Percentiles rank a stretch among this genome's conserved stretches.
Evolutionary conservation across 2,329 filamentous ascomycete genomes (phyloP).

Genomic region (Curvularia lunata): DNA sequence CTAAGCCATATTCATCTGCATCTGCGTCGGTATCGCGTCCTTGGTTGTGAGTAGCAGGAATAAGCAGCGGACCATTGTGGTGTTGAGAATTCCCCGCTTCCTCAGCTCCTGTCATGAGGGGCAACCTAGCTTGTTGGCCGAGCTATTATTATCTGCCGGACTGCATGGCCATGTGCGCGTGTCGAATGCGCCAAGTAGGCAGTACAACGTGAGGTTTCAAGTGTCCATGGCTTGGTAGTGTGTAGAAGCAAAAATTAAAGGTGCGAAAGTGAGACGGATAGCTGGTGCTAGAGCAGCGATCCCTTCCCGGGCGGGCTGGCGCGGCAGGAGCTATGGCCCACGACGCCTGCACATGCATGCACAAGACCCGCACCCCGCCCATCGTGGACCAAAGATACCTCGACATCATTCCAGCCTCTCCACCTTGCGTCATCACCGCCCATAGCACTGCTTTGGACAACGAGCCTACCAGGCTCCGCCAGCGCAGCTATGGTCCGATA

Average conservation of each 20-base stretch:
- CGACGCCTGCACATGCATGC: conserved; percentile 16
- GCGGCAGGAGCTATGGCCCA: conserved; percentile 27
- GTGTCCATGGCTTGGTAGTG: background rate
- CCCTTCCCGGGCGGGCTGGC: conserved; percentile 1
- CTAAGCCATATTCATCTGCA: background rate
- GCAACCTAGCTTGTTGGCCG: background rate
- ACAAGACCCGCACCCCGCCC: conserved; percentile 16
- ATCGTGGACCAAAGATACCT: conserved; percentile 13
- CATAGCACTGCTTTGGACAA: conserved; percentile 5
- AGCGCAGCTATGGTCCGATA: conserved; percentile 42
- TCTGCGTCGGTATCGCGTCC: background rate
- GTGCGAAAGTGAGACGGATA: background rate
- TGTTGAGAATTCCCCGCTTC: conserved; percentile 1
- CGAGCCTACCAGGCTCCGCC: conserved; percentile 18
- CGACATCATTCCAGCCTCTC: conserved; percentile 15
- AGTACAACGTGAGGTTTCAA: background rate
- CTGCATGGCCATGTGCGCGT: background rate
- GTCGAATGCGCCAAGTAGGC: background rate
- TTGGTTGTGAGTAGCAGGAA: background rate
- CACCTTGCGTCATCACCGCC: conserved; percentile 15
- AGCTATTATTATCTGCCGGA: background rate
- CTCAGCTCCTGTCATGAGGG: background rate
- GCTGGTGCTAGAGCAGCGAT: background rate
- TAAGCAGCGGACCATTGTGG: background rate
- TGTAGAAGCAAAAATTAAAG: background rate